Evolutionary conservation across 495 filamentous ascomycete species (phyloP).

Genomic region (Trypethelium eluteriae): DNA sequence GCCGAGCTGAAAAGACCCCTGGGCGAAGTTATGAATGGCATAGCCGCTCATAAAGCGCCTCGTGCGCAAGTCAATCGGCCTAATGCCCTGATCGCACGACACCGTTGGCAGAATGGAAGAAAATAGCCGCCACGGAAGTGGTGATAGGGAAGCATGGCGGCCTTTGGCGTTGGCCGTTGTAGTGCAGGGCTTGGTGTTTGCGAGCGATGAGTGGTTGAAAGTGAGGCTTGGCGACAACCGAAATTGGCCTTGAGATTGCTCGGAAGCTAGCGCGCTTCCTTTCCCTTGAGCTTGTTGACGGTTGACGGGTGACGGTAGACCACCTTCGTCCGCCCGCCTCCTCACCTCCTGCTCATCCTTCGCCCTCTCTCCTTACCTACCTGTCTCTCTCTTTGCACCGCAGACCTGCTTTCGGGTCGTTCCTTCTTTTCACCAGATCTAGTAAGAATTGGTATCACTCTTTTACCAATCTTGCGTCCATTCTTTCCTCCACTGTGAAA

Average conservation of each 20-base stretch:
- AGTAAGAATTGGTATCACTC: neutral
- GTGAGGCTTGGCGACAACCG: neutral
- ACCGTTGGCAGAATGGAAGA: conserved; percentile 8
- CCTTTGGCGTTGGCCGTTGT: conserved; percentile 5
- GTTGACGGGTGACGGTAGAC: neutral
- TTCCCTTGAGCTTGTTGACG: neutral
- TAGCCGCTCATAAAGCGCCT: neutral
- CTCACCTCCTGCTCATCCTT: neutral
- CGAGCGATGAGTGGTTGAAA: neutral
- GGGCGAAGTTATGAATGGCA: neutral
- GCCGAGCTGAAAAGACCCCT: neutral
- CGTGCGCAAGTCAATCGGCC: neutral
- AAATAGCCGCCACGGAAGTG: neutral
- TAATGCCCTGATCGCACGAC: neutral
- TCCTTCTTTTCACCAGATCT: neutral
- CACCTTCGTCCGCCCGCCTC: neutral
- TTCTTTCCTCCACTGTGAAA: conserved; percentile 6
- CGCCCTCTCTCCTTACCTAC: neutral
- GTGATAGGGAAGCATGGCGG: conserved; percentile 1
- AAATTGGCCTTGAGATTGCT: conserved; percentile 6
- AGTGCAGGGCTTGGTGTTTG: neutral
- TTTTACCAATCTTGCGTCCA: conserved; percentile 11
- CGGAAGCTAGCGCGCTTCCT: conserved; percentile 1
- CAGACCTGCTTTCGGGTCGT: conserved; percentile 5
- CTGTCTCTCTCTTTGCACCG: neutral